Evolutionary conservation across 768 basidiomycete species (phyloP).

Genomic region (Pleurotus tuoliensis): DNA sequence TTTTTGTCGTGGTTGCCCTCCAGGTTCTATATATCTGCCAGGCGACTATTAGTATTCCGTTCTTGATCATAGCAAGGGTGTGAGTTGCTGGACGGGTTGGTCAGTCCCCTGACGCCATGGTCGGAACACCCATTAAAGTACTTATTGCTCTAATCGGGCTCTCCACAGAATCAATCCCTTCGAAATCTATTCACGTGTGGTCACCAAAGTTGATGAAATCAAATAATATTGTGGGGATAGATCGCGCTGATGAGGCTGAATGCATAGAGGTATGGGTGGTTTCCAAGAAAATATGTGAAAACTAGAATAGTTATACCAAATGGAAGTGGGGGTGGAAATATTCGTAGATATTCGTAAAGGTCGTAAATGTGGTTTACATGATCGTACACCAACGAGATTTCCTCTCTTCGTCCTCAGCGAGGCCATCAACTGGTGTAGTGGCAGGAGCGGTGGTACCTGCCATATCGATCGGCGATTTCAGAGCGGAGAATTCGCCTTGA

Average conservation of each 20-base stretch:
- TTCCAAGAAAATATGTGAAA: constrained; percentile 6
- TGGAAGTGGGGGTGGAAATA: not conserved
- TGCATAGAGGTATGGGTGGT: not conserved
- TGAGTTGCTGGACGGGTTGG: too few relatives aligned
- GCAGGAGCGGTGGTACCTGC: constrained; percentile 15
- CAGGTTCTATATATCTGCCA: too few relatives aligned
- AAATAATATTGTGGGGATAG: not conserved
- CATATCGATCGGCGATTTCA: constrained; percentile 25
- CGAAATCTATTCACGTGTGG: not conserved
- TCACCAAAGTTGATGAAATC: not conserved
- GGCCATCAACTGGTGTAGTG: constrained; percentile 12
- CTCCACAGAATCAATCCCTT: not conserved
- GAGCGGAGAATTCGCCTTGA: constrained; percentile 40
- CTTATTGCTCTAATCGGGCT: not conserved
- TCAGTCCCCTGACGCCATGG: not conserved
- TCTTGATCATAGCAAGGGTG: too few relatives aligned
- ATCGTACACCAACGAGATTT: constrained; percentile 36
- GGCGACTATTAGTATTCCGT: too few relatives aligned
- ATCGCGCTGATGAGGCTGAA: not conserved
- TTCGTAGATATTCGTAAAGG: not conserved
- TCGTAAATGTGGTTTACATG: constrained; percentile 24
- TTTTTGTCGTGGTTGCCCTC: too few relatives aligned
- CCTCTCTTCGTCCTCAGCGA: constrained; percentile 21
- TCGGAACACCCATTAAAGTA: not conserved
- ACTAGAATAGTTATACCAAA: constrained; percentile 6